These are phyloP conservation scores for Chenopodium formosanum DNA, from an alignment of 148 eudicot species.

Conservation along the genomic window DNA sequence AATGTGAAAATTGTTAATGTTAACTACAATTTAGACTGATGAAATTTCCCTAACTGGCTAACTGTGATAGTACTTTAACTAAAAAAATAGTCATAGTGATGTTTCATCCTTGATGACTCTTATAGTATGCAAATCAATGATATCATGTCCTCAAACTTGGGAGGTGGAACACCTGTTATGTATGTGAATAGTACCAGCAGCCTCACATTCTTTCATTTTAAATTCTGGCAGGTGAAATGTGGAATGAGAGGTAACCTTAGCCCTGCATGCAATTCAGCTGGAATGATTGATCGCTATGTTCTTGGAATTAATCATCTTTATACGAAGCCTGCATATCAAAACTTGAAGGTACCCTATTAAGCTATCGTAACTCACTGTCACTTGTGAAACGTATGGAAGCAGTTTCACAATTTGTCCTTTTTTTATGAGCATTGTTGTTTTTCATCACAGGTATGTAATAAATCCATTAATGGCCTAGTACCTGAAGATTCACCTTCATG, in stretches of 20 bases:
- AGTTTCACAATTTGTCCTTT: neutral
- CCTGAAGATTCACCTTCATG: constrained; percentile 66
- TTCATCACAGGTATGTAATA: constrained; percentile 56
- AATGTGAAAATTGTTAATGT: neutral
- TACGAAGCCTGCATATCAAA: constrained; percentile 56
- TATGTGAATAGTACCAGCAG: neutral
- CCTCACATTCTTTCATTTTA: neutral
- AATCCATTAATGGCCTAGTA: constrained; percentile 47
- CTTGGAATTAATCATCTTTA: constrained; percentile 75
- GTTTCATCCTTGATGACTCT: neutral
- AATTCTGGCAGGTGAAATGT: constrained; percentile 56
- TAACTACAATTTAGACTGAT: too few relatives aligned
- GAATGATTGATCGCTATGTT: constrained; percentile 72
- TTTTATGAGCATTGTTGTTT: neutral
- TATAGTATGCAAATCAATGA: too few relatives aligned
- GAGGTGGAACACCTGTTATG: neutral
- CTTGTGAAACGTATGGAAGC: neutral
- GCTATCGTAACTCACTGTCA: neutral
- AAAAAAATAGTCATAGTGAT: neutral
- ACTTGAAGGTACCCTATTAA: constrained; percentile 55
- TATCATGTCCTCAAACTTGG: neutral
- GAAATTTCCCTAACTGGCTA: too few relatives aligned
- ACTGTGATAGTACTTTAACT: neutral
- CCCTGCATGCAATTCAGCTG: constrained; percentile 89
- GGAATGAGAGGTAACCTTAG: constrained; percentile 66